Evolutionary conservation across 352 stramenopile species (phyloP).

Genomic region (Pythium grandisporangium): DNA sequence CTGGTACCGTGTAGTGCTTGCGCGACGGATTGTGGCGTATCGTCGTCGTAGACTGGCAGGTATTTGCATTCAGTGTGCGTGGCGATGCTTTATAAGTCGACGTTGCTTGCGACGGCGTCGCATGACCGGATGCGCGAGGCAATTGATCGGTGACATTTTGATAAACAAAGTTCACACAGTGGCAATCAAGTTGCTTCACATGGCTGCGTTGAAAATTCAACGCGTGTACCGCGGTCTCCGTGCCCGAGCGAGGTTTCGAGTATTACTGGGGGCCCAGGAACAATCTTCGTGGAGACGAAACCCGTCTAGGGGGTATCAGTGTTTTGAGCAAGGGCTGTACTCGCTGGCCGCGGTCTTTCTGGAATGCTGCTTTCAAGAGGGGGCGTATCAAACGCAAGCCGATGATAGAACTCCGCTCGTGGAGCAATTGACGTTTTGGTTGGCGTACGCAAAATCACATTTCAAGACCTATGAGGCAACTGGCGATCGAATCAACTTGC

Average conservation of each 20-base stretch:
- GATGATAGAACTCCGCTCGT: conserved; percentile 14
- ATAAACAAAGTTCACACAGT: conserved; percentile 9
- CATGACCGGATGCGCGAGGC: conserved; percentile 6
- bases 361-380: conserved; percentile 37
- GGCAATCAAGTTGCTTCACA: conserved; percentile 8
- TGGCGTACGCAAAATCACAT: conserved; percentile 41
- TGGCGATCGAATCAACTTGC: conserved; percentile 29
- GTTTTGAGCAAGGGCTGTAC: conserved; percentile 26
- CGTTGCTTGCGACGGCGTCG: conserved; percentile 11
- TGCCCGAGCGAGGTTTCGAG: conserved; percentile 22
- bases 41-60: conserved; percentile 18
- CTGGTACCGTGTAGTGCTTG: conserved; percentile 35
- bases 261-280: conserved; percentile 17
- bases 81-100: conserved; percentile 24
- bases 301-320: conserved; percentile 31
- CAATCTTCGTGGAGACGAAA: conserved; percentile 40
- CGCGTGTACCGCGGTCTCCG: conserved; percentile 30
- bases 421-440: conserved; percentile 36
- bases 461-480: conserved; percentile 40
- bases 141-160: conserved; percentile 11
- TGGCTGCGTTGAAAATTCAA: conserved; percentile 26
- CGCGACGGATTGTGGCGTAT: conserved; percentile 12
- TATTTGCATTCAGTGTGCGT: conserved; percentile 35
- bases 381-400: conserved; percentile 18
- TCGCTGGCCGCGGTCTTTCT: conserved; percentile 33